Percentiles rank a stretch among this genome's conserved stretches.
Conservation (phyloP, 345 rosid species). For the Eucalyptus regnans region DNA sequence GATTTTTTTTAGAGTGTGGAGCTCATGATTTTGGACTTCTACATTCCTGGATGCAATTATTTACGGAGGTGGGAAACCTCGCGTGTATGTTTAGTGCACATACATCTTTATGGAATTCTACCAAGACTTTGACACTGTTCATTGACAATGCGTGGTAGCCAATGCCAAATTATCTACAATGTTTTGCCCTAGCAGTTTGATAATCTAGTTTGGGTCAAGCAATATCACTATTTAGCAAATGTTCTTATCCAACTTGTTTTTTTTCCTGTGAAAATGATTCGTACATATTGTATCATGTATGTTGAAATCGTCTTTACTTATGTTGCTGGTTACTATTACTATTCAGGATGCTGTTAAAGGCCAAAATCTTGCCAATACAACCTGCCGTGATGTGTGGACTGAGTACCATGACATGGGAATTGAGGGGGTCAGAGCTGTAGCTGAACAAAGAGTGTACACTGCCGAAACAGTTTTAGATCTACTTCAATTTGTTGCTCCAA, state of each 20-base stretch:
- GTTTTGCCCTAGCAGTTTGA: background rate
- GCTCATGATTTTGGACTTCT: background rate
- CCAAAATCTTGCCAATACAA: conserved; percentile 42
- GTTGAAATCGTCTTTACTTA: background rate
- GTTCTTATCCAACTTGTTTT: background rate
- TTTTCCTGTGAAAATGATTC: background rate
- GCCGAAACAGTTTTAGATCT: conserved; percentile 59
- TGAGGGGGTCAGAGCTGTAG: conserved; percentile 75
- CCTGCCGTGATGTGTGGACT: conserved; percentile 86
- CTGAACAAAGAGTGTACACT: conserved; percentile 73
- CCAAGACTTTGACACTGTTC: background rate
- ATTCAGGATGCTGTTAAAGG: conserved; percentile 79
- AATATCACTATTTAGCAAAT: background rate
- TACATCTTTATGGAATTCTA: background rate
- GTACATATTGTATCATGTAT: background rate
- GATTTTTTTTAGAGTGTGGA: background rate
- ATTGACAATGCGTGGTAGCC: background rate
- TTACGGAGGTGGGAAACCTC: background rate
- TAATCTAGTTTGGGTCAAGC: background rate
- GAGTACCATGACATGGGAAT: conserved; percentile 93
- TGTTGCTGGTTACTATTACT: background rate
- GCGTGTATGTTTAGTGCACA: background rate
- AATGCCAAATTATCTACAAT: background rate
- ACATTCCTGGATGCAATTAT: background rate
- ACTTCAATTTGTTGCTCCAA: conserved; percentile 82